Evolutionary conservation across 2,329 filamentous ascomycete species (phyloP), one percentile per base, ranked within the genome.

Genomic region (Diaporthe sp.): DNA sequence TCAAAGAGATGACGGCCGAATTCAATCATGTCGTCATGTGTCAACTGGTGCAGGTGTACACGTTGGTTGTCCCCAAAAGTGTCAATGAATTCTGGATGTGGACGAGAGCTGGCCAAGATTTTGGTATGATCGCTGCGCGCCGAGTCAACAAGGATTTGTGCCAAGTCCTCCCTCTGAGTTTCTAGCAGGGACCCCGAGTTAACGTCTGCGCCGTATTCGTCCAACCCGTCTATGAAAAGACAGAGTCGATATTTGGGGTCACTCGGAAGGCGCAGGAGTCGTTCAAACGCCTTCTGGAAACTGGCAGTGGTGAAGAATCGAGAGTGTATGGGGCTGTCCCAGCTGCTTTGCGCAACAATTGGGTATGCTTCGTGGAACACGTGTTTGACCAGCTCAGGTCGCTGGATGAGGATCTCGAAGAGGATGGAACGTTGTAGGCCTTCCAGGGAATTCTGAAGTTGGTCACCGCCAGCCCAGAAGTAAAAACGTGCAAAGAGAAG

Each of bases 141-240:
- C 49, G 2, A 51, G 0, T 5, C 10, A 13, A 3, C 22, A 4
- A 51, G 49, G 6, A 0, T 51, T 25, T 51, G 22, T n/a, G 49
- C 49, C n/a, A 51, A 3, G 2, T n/a, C 9, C 8, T 51, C 22
- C 22, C 49, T 25, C 2, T 51, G 2, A n/a, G 9, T 51, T 51
- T 25, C n/a, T 12, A n/a, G 9, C 1, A 51, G n/a, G 22, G 22
- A 5, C 1, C 22, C 49, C 9, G 49, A 13, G 2, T 0, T n/a
- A 1, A 4, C 3, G 0, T 51, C n/a, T 51, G 49, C 49, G n/a
- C 49, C n/a, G 8, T 13, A 51, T 51, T 51, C 49, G 9, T 51
- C n/a, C 10, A 51, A 51, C 5, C 49, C n/a, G 49, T 51, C 49
- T 10, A 51, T 51, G 3, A 51, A 25, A 13, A 51, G 49, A 51